phyloP scores from a whole-genome alignment of 208 protist genomes.

The Leishmania turanica region DNA sequence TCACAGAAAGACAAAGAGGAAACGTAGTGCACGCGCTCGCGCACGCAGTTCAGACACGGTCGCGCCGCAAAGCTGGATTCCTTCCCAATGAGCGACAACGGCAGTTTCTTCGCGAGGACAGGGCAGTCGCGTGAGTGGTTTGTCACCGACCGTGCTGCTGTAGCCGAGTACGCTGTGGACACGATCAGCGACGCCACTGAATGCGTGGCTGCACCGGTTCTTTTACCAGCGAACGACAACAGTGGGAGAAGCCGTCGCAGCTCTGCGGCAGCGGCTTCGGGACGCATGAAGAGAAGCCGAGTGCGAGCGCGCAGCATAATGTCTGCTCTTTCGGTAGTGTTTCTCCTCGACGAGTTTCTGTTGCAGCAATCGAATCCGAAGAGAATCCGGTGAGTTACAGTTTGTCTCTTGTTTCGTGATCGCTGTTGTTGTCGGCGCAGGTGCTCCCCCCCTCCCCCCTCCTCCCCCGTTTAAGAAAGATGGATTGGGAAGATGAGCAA shows the following conservation, averaged over 20 bases:
- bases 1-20: conserved; percentile 65
- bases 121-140: conserved; percentile 57
- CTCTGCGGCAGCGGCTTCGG: conserved; percentile 25
- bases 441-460: background rate
- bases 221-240: conserved; percentile 7
- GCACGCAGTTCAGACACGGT: conserved; percentile 62
- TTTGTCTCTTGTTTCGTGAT: background rate
- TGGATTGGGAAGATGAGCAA: background rate
- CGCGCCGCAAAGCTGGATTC: conserved; percentile 49
- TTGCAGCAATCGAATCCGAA: background rate
- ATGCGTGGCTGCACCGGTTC: background rate
- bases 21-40: conserved; percentile 68
- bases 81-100: conserved; percentile 44
- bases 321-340: background rate
- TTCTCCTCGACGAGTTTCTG: background rate
- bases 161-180: conserved; percentile 32
- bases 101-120: conserved; percentile 43
- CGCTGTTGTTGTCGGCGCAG: background rate
- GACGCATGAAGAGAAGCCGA: conserved; percentile 1
- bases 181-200: conserved; percentile 45
- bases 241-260: conserved; percentile 30
- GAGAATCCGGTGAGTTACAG: background rate
- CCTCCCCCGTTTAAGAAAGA: background rate
- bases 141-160: conserved; percentile 3
- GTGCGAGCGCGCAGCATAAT: conserved; percentile 22